Evolutionary conservation across 2,329 filamentous ascomycete species (phyloP).

Genomic region (Sclerotinia glacialis): DNA sequence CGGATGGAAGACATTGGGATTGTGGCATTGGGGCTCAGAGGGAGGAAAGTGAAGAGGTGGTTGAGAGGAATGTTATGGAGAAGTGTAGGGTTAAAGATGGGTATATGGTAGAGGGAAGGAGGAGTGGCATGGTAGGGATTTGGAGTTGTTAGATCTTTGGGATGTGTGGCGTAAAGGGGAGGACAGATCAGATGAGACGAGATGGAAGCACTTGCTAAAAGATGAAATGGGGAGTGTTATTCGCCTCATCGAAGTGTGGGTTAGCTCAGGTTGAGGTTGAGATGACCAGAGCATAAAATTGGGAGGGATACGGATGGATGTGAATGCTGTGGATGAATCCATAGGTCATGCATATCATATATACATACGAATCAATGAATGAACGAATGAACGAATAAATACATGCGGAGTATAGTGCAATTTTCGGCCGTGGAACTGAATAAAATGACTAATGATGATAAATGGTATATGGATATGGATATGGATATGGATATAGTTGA

Average conservation of each 20-base stretch:
- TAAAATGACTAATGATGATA: no score
- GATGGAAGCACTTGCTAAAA: background rate
- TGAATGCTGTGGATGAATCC: background rate
- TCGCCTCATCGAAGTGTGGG: background rate
- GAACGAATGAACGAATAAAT: background rate
- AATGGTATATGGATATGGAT: no score
- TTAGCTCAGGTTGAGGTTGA: background rate
- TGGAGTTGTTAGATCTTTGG: conserved; percentile 66
- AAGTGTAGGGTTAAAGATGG: conserved; percentile 88
- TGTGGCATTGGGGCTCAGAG: conserved; percentile 79
- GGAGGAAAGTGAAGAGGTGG: conserved; percentile 43
- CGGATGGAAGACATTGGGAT: conserved; percentile 93
- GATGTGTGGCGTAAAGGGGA: no score
- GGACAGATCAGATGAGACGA: background rate
- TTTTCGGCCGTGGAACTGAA: background rate
- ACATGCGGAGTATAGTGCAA: background rate
- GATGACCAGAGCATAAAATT: background rate
- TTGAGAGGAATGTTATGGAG: conserved; percentile 71
- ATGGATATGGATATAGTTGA: background rate
- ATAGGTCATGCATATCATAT: background rate
- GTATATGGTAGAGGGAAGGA: conserved; percentile 86
- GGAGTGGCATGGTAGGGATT: conserved; percentile 82
- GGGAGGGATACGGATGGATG: background rate
- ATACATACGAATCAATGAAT: background rate
- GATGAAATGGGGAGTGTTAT: background rate